Evolutionary conservation across 1,284 basidiomycete species (phyloP).

Genomic region (Irpex sp.): DNA sequence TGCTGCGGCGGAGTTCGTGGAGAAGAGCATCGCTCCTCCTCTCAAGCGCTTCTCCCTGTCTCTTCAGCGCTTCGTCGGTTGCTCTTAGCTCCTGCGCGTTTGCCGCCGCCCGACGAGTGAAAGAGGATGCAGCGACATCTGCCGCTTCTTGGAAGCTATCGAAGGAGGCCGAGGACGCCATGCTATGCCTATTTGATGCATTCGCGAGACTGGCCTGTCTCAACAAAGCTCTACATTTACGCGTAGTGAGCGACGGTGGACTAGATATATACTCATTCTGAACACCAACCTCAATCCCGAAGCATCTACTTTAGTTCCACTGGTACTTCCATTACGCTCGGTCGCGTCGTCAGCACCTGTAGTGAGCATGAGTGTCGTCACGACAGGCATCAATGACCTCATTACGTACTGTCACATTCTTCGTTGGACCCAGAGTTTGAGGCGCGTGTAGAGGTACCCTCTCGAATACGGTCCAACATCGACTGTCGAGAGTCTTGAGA

Average conservation of each 20-base stretch:
- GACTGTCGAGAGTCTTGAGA: slow-evolving; percentile 1
- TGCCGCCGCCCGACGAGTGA: neutral
- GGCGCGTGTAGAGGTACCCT: slow-evolving; percentile 18
- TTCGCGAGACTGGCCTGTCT: neutral
- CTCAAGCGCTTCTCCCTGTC: neutral
- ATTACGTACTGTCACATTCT: neutral
- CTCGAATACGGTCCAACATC: slow-evolving; percentile 24
- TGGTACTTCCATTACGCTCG: neutral
- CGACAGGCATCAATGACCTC: neutral
- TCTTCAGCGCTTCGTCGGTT: neutral
- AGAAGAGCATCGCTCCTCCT: neutral
- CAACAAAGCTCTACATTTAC: neutral
- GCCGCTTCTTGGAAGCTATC: neutral
- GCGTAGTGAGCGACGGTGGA: neutral
- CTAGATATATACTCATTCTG: neutral
- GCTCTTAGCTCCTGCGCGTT: neutral
- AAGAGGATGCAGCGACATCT: neutral
- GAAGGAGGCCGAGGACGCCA: neutral
- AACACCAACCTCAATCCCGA: neutral
- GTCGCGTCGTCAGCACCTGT: neutral
- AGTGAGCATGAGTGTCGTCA: neutral
- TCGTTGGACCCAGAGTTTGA: neutral
- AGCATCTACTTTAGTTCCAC: neutral
- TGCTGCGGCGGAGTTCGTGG: neutral
- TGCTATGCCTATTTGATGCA: neutral